Conservation (phyloP, 768 basidiomycete species). For the Pulveroboletus sp. region DNA sequence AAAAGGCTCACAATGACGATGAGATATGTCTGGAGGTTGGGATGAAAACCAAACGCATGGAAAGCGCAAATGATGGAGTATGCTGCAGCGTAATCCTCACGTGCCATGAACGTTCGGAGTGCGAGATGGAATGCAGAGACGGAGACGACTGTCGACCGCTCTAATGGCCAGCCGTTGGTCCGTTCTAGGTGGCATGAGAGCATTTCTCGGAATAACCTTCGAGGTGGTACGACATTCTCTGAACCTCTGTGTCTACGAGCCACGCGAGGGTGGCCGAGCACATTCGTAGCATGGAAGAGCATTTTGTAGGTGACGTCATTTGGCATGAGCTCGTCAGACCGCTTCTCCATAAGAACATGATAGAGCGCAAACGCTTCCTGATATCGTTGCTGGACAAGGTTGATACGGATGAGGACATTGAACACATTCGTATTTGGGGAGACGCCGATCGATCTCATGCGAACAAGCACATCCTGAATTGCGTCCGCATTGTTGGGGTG, state of each 20-base stretch:
- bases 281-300: conserved; percentile 36
- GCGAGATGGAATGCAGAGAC: conserved; percentile 39
- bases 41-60: conserved; percentile 23
- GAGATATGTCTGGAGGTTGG: conserved; percentile 39
- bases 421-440: conserved; percentile 41
- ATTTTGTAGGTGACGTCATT: conserved; percentile 48
- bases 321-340: conserved; percentile 26
- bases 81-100: conserved; percentile 48
- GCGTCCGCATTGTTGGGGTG: conserved; percentile 28
- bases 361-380: conserved; percentile 45
- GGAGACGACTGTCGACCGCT: conserved; percentile 26
- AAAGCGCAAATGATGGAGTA: conserved; percentile 38
- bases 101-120: conserved; percentile 43
- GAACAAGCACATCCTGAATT: conserved; percentile 35
- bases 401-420: conserved; percentile 46
- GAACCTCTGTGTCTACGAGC: conserved; percentile 22
- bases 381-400: conserved; percentile 32
- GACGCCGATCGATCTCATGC: conserved; percentile 39
- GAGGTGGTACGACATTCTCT: conserved; percentile 32
- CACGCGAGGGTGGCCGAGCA: conserved; percentile 16
- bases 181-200: conserved; percentile 31
- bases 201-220: conserved; percentile 46
- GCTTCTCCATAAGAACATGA: conserved; percentile 33
- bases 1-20: conserved; percentile 40
- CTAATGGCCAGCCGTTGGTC: conserved; percentile 14